A percentile compares a stretch with the other conserved stretches of the same genome.
These are phyloP conservation scores for Russula brevipes DNA, from an alignment of 768 basidiomycete genomes.

Conservation along the genomic window DNA sequence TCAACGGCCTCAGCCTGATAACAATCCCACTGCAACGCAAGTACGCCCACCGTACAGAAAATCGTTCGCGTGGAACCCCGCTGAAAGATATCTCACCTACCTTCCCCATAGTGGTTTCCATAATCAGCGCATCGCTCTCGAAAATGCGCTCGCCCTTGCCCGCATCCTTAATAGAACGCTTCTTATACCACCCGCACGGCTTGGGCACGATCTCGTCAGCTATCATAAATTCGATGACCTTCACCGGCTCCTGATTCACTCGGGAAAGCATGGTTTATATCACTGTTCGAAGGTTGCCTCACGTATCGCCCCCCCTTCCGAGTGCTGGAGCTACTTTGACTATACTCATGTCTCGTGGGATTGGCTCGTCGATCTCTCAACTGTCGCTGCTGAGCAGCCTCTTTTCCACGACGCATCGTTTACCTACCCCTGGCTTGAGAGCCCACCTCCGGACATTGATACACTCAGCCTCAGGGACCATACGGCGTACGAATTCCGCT, in stretches of 20 bases:
- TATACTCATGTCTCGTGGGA: conserved; percentile 67
- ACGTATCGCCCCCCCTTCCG: conserved; percentile 37
- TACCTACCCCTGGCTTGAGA: conserved; percentile 43
- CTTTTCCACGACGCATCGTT: conserved; percentile 49
- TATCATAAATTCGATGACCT: conserved; percentile 54
- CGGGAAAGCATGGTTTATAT: conserved; percentile 45
- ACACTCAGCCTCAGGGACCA: conserved; percentile 48
- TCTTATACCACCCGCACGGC: conserved; percentile 68
- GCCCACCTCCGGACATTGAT: conserved; percentile 41
- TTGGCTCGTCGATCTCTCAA: conserved; percentile 56
- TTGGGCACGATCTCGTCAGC: conserved; percentile 55
- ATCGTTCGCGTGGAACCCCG: conserved; percentile 19
- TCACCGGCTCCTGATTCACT: conserved; percentile 33
- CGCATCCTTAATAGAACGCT: conserved; percentile 68
- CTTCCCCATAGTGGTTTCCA: conserved; percentile 82
- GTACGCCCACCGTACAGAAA: neutral
- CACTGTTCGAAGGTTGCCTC: conserved; percentile 45
- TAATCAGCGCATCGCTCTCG: conserved; percentile 81
- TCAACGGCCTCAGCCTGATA: neutral
- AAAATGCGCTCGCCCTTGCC: conserved; percentile 76
- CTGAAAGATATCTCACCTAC: conserved; percentile 58
- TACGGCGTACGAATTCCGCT: conserved; percentile 58
- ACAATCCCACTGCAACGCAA: neutral
- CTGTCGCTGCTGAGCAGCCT: conserved; percentile 36
- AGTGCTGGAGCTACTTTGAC: conserved; percentile 57